Evolutionary conservation across 1,139 yeast species (phyloP).

Genomic region (Sugiyamaella grinbergsii): DNA sequence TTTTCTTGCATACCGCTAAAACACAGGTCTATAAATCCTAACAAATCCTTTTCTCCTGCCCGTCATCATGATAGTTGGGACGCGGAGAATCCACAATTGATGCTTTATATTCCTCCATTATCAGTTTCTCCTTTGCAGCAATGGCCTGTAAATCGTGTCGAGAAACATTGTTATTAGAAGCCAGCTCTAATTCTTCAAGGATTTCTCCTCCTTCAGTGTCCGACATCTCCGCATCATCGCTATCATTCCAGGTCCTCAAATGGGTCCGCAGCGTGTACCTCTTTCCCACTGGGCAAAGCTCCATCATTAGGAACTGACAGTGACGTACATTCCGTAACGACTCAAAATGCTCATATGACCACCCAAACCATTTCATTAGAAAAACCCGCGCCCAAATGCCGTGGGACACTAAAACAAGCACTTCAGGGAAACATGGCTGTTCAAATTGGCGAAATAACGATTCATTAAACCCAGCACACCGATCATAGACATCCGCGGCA

Average conservation of each 20-base stretch:
- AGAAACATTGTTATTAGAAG: slow-evolving; percentile 19
- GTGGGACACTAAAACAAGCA: slow-evolving; percentile 82
- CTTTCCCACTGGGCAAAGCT: slow-evolving; percentile 46
- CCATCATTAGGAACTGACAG: slow-evolving; percentile 81
- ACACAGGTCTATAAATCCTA: too few relatives aligned
- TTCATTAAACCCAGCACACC: slow-evolving; percentile 88
- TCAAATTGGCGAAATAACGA: slow-evolving; percentile 79
- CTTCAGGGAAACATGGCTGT: slow-evolving; percentile 64
- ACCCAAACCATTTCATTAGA: slow-evolving; percentile 86
- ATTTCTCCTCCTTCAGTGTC: slow-evolving; percentile 25
- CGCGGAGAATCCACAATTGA: slow-evolving; percentile 17
- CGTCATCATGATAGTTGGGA: slow-evolving; percentile 12
- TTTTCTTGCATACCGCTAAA: too few relatives aligned
- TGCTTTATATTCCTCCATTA: slow-evolving; percentile 25
- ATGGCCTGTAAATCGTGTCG: slow-evolving; percentile 32
- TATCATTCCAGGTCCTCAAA: slow-evolving; percentile 44
- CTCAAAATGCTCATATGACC: slow-evolving; percentile 90
- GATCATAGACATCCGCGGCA: slow-evolving; percentile 92
- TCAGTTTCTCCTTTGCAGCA: slow-evolving; percentile 31
- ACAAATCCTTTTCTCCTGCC: slow-evolving; percentile 5
- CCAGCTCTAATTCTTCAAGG: slow-evolving; percentile 24
- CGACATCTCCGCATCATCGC: slow-evolving; percentile 28
- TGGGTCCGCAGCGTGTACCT: slow-evolving; percentile 39
- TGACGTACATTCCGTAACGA: slow-evolving; percentile 78
- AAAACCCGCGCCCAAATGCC: slow-evolving; percentile 94